These are phyloP conservation scores for Zasmidium cellare DNA, from an alignment of 2,329 filamentous ascomycete species.

Conservation along the genomic window DNA sequence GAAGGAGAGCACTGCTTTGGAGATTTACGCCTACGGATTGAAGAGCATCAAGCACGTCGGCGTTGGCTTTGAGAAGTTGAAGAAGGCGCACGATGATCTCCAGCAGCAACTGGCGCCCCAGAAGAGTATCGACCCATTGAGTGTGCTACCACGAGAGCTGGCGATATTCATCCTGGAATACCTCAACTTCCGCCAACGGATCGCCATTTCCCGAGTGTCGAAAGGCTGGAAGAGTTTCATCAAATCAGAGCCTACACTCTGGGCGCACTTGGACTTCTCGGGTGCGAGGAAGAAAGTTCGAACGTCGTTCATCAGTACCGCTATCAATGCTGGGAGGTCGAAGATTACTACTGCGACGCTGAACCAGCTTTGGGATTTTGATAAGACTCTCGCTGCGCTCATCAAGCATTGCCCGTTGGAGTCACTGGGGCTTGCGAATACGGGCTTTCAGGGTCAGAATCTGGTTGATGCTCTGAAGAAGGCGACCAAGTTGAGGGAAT, in stretches of 20 bases:
- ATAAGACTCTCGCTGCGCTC: constrained; percentile 41
- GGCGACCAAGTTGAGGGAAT: constrained; percentile 19
- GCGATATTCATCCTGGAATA: constrained; percentile 53
- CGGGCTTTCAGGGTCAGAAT: constrained; percentile 22
- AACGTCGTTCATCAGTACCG: constrained; percentile 43
- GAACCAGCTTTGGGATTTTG: constrained; percentile 40
- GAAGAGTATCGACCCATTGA: constrained; percentile 53
- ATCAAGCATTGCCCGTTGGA: constrained; percentile 37
- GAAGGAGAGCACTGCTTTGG: constrained; percentile 54
- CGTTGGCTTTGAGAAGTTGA: constrained; percentile 29
- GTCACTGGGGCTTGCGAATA: constrained; percentile 36
- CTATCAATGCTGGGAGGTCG: constrained; percentile 41
- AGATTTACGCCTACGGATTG: constrained; percentile 60
- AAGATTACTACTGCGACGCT: constrained; percentile 38
- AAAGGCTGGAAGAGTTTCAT: constrained; percentile 57
- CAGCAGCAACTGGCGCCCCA: constrained; percentile 42
- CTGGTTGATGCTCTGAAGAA: constrained; percentile 18
- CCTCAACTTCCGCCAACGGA: constrained; percentile 52
- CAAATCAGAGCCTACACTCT: constrained; percentile 47
- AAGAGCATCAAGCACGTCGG: constrained; percentile 49
- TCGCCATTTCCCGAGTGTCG: constrained; percentile 54
- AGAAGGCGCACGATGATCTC: constrained; percentile 48
- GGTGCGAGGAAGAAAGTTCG: constrained; percentile 43
- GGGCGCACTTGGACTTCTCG: constrained; percentile 56
- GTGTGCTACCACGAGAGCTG: constrained; percentile 55